A percentile compares a stretch with the other conserved stretches of the same genome.
Evolutionary conservation across 1,139 yeast species (phyloP).

Genomic region (Candida glucosophila): DNA sequence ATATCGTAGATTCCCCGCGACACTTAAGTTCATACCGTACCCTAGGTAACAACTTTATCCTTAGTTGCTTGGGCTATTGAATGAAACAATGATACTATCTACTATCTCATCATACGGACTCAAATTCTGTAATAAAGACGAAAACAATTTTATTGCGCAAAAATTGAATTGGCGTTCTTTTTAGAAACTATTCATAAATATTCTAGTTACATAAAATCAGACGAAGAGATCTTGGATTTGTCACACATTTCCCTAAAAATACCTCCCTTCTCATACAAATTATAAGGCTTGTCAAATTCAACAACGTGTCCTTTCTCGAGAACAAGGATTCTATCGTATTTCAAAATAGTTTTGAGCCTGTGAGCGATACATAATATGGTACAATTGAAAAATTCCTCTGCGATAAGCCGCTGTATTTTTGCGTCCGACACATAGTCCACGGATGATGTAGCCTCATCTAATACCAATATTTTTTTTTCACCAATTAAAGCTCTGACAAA

Average conservation of each 20-base stretch:
- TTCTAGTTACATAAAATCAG: too few species aligned
- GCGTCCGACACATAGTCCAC: constrained; percentile 37
- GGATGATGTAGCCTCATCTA: constrained; percentile 37
- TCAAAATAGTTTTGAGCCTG: constrained; percentile 29
- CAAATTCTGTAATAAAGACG: too few species aligned
- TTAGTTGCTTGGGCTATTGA: too few species aligned
- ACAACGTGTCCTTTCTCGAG: constrained; percentile 18
- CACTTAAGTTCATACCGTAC: too few species aligned
- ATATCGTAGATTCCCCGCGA: too few species aligned
- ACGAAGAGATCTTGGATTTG: constrained; percentile 35
- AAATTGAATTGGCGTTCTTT: too few species aligned
- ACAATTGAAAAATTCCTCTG: constrained; percentile 24
- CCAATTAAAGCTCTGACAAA: constrained; percentile 35
- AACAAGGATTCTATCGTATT: constrained; percentile 29
- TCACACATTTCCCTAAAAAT: constrained; percentile 52
- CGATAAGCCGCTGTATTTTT: constrained; percentile 28
- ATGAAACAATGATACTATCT: too few species aligned
- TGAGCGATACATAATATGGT: constrained; percentile 36
- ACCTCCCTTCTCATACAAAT: constrained; percentile 12
- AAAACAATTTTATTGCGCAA: too few species aligned
- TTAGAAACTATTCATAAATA: too few species aligned
- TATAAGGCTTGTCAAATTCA: constrained; percentile 16
- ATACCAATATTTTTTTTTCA: constrained; percentile 26
- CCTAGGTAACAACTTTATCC: too few species aligned
- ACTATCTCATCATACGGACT: too few species aligned